phyloP scores from a whole-genome alignment of 306 rosid species.

The Vigna hirtella region DNA sequence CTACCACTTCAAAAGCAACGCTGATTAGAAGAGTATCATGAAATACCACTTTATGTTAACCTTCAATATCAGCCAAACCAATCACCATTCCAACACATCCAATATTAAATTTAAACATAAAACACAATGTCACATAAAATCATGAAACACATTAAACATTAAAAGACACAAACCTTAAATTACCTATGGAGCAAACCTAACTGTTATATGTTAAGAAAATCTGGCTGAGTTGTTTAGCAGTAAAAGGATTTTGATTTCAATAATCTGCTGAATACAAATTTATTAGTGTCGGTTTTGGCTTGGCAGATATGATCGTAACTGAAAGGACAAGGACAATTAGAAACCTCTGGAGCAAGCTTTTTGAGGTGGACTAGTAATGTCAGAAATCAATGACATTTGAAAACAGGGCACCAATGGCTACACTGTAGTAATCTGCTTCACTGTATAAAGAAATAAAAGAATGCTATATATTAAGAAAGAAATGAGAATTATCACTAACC shows the following conservation, averaged over 20 bases:
- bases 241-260: not conserved
- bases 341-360: constrained; percentile 83
- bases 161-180: not conserved
- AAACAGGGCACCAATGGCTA: constrained; percentile 76
- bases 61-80: constrained; percentile 53
- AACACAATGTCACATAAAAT: not conserved
- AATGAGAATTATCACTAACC: constrained; percentile 21
- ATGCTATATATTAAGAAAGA: not conserved
- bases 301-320: not conserved
- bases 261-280: not conserved
- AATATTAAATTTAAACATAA: not conserved
- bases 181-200: not conserved
- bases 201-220: not conserved
- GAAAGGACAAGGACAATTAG: not conserved
- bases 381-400: constrained; percentile 63
- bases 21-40: constrained; percentile 13
- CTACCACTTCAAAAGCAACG: constrained; percentile 24
- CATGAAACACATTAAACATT: not conserved
- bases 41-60: not conserved
- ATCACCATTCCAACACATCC: constrained; percentile 55
- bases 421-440: constrained; percentile 66
- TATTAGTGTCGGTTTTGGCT: not conserved
- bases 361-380: constrained; percentile 74
- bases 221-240: not conserved
- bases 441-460: not conserved